These are phyloP conservation scores for Talaromyces liani DNA, from an alignment of 495 filamentous ascomycete species.

Conservation along the genomic window DNA sequence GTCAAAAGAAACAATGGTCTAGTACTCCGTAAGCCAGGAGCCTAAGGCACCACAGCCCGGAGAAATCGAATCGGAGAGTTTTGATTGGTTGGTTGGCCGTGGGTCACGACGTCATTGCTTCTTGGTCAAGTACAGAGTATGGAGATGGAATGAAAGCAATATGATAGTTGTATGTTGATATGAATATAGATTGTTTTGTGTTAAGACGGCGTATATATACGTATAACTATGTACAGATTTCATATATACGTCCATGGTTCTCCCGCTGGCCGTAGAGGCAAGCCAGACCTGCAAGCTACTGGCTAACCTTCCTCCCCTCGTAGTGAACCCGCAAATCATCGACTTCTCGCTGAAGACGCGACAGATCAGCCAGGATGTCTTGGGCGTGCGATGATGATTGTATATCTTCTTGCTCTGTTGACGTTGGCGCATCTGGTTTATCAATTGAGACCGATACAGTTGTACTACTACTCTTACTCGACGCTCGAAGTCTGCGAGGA, in stretches of 20 bases:
- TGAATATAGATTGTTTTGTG: too few species aligned
- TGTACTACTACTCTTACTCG: conserved; percentile 37
- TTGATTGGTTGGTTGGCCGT: not conserved
- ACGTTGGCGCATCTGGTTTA: not conserved
- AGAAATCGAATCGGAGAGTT: not conserved
- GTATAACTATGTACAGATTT: not conserved
- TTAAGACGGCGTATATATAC: not conserved
- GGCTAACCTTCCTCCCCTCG: conserved; percentile 25
- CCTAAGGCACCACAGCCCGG: not conserved
- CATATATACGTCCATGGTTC: not conserved
- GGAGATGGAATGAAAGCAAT: too few species aligned
- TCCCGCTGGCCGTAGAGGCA: not conserved
- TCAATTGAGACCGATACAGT: not conserved
- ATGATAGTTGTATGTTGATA: too few species aligned
- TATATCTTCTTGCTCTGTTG: not conserved
- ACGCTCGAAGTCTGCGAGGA: conserved; percentile 49
- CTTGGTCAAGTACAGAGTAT: too few species aligned
- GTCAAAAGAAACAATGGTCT: not conserved
- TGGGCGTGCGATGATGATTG: conserved; percentile 29
- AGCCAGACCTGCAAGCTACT: not conserved
- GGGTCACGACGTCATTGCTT: not conserved
- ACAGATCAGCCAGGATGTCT: conserved; percentile 61
- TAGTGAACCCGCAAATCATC: conserved; percentile 59
- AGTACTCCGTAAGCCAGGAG: not conserved
- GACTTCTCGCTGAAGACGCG: conserved; percentile 62